Evolutionary conservation across 441 rosid genomes (phyloP), one percentile per base, ranked within the genome.

Genomic region (Pelargonium australe): DNA sequence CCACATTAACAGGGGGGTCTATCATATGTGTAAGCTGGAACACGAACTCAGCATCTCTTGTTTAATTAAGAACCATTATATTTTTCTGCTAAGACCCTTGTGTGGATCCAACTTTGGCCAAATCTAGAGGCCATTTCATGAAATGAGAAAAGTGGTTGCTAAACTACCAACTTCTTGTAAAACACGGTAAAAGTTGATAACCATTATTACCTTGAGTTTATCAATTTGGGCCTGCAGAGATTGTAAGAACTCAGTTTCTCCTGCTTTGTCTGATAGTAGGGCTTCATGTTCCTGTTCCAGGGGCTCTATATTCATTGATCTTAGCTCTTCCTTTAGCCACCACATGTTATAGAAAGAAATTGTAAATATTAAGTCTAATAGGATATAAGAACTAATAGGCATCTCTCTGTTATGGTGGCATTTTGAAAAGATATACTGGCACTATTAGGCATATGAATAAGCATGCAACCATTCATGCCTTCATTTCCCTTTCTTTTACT

Each of bases 261-360:
- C 86, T 14, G 70, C 82, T 75, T 82, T 88, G 74, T 89, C 97
- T 67, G 84, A 80, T 65, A 77, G 65, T 14, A 86, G 82, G 16
- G 84, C 82, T 60, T 79, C 62, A 63, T 76, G 78, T 80, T 84
- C 86, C 79, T 81, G 86, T 77, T 87, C 86, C 64, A 86, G 86
- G 16, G 83, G 74, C 70, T 66, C 70, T 7, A 73, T 43, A 70
- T 84, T 89, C 84, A 86, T 68, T 37, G 73, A 83, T 80, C 82
- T 57, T 45, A 84, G 75, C 77, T 87, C 92, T 45, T 87, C 80
- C 93, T 91, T 71, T 70, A 73, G 71, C 65, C 66, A 68, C 34
- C 63, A 72, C 45, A 58, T 43, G 25, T 66, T 57, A 70, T 5
- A 64, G 62, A 58, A 44, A 51, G 72, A 63, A 43, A 34, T 20